Percentiles rank a stretch among this genome's conserved stretches.
Evolutionary conservation across 2,329 filamentous ascomycete species (phyloP).

Genomic region (Bipolaris sorokiniana): DNA sequence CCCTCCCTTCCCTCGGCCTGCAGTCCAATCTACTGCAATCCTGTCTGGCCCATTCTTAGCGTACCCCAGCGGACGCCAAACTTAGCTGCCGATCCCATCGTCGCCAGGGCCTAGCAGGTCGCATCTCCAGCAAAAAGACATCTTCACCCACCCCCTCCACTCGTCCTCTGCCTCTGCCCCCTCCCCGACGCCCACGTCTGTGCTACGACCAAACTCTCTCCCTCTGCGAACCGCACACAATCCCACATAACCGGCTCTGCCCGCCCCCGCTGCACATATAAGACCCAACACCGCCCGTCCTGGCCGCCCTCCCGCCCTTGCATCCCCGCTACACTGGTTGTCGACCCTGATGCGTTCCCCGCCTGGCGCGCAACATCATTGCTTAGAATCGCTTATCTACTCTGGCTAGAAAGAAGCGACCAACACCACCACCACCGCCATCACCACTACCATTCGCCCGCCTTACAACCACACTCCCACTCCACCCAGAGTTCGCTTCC

Average conservation of each 20-base stretch:
- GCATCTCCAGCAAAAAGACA: slow-evolving; percentile 18
- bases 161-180: slow-evolving; percentile 2
- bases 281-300: slow-evolving; percentile 4
- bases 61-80: slow-evolving; percentile 29
- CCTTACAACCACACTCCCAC: slow-evolving; percentile 30
- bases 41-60: slow-evolving; percentile 17
- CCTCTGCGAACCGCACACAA: not conserved
- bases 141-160: slow-evolving; percentile 12
- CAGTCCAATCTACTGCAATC: not conserved
- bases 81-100: slow-evolving; percentile 31
- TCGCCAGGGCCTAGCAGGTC: slow-evolving; percentile 19
- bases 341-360: slow-evolving; percentile 49
- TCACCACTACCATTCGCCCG: slow-evolving; percentile 33
- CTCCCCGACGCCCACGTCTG: slow-evolving; percentile 5
- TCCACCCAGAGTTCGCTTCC: slow-evolving; percentile 33
- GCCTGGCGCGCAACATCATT: slow-evolving; percentile 47
- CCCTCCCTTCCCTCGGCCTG: too few relatives aligned
- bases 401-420: slow-evolving; percentile 36
- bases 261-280: slow-evolving; percentile 8
- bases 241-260: not conserved
- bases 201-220: slow-evolving; percentile 10
- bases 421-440: slow-evolving; percentile 35
- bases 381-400: slow-evolving; percentile 50
- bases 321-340: slow-evolving; percentile 35
- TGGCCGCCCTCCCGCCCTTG: slow-evolving; percentile 44